phyloP scores from a whole-genome alignment of 1,284 basidiomycete genomes.

The Sporisorium scitamineum region DNA sequence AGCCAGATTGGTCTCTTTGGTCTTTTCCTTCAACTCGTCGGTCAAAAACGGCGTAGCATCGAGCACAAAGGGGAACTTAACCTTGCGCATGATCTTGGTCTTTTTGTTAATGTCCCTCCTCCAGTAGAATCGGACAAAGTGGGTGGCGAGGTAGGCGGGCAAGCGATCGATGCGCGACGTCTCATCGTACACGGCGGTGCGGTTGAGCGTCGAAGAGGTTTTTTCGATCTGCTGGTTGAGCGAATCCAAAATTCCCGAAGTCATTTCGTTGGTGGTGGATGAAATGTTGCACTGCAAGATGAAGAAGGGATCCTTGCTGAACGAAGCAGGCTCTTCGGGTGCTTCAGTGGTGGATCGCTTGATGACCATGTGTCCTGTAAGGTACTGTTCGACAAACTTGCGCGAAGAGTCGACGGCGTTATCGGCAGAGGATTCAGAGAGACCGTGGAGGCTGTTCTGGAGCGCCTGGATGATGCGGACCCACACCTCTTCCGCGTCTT shows the following conservation, averaged over 20 bases:
- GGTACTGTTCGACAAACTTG: conserved; percentile 82
- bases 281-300: conserved; percentile 95
- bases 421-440: conserved; percentile 22
- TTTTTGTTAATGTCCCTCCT: conserved; percentile 84
- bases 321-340: conserved; percentile 79
- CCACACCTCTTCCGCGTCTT: conserved; percentile 97
- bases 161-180: conserved; percentile 84
- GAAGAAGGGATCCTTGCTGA: conserved; percentile 79
- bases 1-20: conserved; percentile 78
- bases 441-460: conserved; percentile 73
- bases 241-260: conserved; percentile 84
- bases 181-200: conserved; percentile 86
- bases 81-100: conserved; percentile 79
- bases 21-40: conserved; percentile 80
- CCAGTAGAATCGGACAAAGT: conserved; percentile 97
- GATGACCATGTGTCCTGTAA: conserved; percentile 84
- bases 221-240: conserved; percentile 89
- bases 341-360: conserved; percentile 77
- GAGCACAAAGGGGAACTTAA: conserved; percentile 88
- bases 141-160: conserved; percentile 83
- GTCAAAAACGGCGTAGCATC: conserved; percentile 86
- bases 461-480: conserved; percentile 84
- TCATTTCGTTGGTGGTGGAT: conserved; percentile 86
- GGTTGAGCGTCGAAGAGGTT: conserved; percentile 80
- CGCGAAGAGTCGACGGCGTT: conserved; percentile 27